These are phyloP conservation scores for Aspergillus haitiensis DNA, from an alignment of 495 filamentous ascomycete species.

Conservation along the genomic window DNA sequence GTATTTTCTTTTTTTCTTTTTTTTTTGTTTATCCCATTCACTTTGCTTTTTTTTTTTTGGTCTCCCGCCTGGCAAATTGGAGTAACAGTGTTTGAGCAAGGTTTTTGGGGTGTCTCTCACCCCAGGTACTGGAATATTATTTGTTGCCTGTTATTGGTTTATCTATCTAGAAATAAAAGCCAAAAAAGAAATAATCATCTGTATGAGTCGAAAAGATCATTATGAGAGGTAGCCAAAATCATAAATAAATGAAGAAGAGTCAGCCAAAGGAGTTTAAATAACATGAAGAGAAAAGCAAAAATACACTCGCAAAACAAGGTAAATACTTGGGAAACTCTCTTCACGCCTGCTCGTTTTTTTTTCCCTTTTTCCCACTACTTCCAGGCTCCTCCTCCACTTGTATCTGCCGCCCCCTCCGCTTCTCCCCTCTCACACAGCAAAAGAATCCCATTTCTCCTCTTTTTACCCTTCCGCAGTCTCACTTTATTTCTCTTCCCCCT, in stretches of 20 bases:
- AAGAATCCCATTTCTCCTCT: conserved; percentile 1
- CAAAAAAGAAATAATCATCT: too few species aligned
- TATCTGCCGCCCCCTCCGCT: conserved; percentile 12
- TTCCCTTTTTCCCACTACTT: conserved; percentile 3
- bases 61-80: too few species aligned
- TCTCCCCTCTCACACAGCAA: neutral
- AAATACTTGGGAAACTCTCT: conserved; percentile 1
- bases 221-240: neutral
- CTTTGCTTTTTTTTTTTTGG: too few species aligned
- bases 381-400: neutral
- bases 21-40: too few species aligned
- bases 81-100: too few species aligned
- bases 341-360: conserved; percentile 3
- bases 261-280: neutral
- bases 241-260: conserved; percentile 1
- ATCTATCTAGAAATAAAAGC: too few species aligned
- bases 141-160: too few species aligned
- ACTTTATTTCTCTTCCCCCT: conserved; percentile 19
- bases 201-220: too few species aligned
- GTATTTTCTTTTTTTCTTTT: neutral
- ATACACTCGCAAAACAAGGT: conserved; percentile 1
- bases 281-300: conserved; percentile 5
- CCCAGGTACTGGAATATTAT: too few species aligned
- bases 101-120: too few species aligned
- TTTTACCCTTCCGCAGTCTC: conserved; percentile 6